These are phyloP conservation scores for Macaranga tanarius DNA, from an alignment of 441 rosid species.

Conservation along the genomic window DNA sequence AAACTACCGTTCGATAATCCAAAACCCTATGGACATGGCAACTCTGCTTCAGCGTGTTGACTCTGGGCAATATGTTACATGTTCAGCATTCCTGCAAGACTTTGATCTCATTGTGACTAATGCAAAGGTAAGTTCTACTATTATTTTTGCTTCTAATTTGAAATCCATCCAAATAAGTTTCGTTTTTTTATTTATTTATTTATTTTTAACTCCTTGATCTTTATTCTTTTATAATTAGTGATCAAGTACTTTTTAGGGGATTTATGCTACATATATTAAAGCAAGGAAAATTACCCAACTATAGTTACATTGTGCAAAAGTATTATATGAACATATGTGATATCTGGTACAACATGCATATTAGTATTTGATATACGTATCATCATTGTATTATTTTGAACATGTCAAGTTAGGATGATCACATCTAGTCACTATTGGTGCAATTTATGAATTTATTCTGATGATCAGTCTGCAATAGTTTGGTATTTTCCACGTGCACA, in stretches of 20 bases:
- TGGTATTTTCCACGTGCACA: not conserved
- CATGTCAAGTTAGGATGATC: not conserved
- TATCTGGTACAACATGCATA: not conserved
- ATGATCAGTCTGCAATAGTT: not conserved
- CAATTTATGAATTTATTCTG: not conserved
- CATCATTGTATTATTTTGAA: not conserved
- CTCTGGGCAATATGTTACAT: conserved; percentile 81
- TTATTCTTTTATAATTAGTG: not conserved
- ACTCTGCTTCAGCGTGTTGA: conserved; percentile 91
- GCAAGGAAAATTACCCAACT: not conserved
- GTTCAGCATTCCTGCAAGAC: conserved; percentile 83
- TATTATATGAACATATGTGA: not conserved
- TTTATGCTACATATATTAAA: not conserved
- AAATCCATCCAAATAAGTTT: not conserved
- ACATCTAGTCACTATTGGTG: not conserved
- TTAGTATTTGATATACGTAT: not conserved
- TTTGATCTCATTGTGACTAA: conserved; percentile 82
- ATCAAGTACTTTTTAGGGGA: not conserved
- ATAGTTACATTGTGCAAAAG: not conserved
- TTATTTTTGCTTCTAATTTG: not conserved
- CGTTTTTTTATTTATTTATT: not conserved
- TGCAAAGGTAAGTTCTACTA: conserved; percentile 63
- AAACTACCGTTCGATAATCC: conserved; percentile 80
- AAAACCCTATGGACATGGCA: conserved; percentile 95
- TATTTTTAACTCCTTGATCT: not conserved